Conservation (phyloP, 2,329 filamentous ascomycete genomes). For the Alternaria panax region DNA sequence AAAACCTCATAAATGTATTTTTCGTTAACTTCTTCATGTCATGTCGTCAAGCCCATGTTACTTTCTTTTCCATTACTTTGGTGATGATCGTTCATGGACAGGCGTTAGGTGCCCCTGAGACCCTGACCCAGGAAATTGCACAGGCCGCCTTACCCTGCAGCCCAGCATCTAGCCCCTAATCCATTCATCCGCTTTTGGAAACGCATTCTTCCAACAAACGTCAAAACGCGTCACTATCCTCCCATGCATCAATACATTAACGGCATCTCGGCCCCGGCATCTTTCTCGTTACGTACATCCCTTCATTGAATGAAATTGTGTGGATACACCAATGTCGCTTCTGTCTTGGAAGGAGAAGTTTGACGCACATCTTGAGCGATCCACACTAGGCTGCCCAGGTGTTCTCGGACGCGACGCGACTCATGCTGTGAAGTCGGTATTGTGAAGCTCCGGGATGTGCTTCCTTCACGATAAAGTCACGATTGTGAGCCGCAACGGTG, state of each 20-base stretch:
- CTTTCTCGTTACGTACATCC: neutral
- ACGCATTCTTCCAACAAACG: neutral
- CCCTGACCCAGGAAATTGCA: slow-evolving; percentile 8
- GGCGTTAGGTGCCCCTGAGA: neutral
- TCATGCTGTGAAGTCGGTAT: neutral
- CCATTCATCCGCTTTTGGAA: neutral
- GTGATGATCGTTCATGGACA: neutral
- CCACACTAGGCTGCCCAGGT: no score
- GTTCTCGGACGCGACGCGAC: neutral
- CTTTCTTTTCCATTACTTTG: neutral
- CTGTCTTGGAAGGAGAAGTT: neutral
- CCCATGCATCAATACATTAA: neutral
- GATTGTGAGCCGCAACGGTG: neutral
- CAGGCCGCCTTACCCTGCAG: neutral
- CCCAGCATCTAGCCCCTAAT: neutral
- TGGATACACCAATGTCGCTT: neutral
- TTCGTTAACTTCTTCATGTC: neutral
- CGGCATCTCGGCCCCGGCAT: neutral
- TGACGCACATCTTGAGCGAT: no score
- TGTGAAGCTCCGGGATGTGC: neutral
- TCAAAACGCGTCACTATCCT: neutral
- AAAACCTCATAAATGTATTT: neutral
- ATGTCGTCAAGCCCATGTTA: neutral
- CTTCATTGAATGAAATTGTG: neutral
- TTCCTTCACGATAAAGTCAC: neutral